Evolutionary conservation across 1,284 basidiomycete genomes (phyloP), one percentile per base, ranked within the genome.

Genomic region (Golubevia pallescens): DNA sequence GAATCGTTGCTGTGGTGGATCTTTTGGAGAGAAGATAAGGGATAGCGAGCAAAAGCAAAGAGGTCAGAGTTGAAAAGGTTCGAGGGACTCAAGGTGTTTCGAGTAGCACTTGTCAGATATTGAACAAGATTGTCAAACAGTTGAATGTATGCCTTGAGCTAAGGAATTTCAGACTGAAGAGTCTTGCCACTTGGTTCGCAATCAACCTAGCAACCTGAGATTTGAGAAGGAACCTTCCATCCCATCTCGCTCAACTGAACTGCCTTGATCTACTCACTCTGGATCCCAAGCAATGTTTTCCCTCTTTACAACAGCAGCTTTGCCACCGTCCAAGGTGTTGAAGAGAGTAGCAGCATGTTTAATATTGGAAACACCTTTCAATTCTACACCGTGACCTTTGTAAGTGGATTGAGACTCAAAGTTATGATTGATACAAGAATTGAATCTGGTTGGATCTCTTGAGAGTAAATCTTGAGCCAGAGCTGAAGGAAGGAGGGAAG

Each of bases 381-480:
- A 75, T 61, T 67, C 62, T 19, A 77, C 62, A 2, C 70, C 73
- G 14, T 73, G 71, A n/a, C 75, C 75, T 19, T 64, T 58, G 58
- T 77, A 77, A 38, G 61, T 67, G 58, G 58, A 62, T 53, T 58
- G 48, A 10, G 71, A 60, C 14, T 73, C 68, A 48, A 77, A 77
- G 57, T 70, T 56, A 34, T 68, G 60, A 28, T 77, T 77, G 73
- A 77, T 73, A 58, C 66, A 63, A 38, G 73, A 71, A 61, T 77
- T 75, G 67, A 75, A 77, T 32, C 60, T 59, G 21, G 74, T 69
- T 0, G 71, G 68, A 53, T 77, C 73, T 28, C 63, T 60, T 24
- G 66, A 70, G 23, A 77, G 63, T 48, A 77, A 62, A 10, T 4
- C 3, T 10, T 38, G 34, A 38, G 34, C 34, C 10, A 38, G 34